Percentiles rank a stretch among this genome's conserved stretches.
Conservation (phyloP, 768 basidiomycete genomes). For the Amylocystis lapponica region DNA sequence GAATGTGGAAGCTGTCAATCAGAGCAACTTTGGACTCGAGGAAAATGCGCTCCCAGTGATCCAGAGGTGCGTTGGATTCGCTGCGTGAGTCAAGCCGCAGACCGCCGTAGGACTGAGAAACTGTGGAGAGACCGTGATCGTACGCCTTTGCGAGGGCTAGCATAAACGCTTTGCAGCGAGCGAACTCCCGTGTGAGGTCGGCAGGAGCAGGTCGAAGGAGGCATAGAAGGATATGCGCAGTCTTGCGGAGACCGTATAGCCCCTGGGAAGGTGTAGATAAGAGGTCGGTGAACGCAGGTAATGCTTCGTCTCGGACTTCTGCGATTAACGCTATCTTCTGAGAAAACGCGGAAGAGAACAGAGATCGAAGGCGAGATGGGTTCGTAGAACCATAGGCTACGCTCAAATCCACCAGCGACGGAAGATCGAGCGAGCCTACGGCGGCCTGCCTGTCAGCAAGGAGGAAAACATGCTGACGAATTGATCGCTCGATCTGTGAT, state of each 20-base stretch:
- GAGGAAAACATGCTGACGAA: slow-evolving; percentile 43
- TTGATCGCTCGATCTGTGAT: slow-evolving; percentile 37
- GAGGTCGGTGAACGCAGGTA: slow-evolving; percentile 48
- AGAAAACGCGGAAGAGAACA: slow-evolving; percentile 37
- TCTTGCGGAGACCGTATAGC: slow-evolving; percentile 61
- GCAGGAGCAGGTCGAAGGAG: slow-evolving; percentile 49
- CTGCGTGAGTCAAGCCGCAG: slow-evolving; percentile 22
- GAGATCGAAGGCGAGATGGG: slow-evolving; percentile 36
- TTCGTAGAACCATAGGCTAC: slow-evolving; percentile 47
- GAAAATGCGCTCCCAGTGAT: slow-evolving; percentile 70
- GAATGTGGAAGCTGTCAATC: slow-evolving; percentile 61
- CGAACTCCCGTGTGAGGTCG: slow-evolving; percentile 45
- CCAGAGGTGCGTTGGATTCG: slow-evolving; percentile 24
- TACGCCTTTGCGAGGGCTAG: slow-evolving; percentile 55
- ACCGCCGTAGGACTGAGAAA: slow-evolving; percentile 61
- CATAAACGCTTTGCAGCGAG: slow-evolving; percentile 45
- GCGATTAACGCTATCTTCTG: slow-evolving; percentile 29
- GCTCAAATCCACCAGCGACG: slow-evolving; percentile 56
- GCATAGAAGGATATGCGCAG: slow-evolving; percentile 47
- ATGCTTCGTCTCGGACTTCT: slow-evolving; percentile 35
- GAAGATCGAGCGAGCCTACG: slow-evolving; percentile 38
- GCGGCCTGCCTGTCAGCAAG: slow-evolving; percentile 52
- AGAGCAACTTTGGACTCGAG: slow-evolving; percentile 68
- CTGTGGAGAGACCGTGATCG: slow-evolving; percentile 46
- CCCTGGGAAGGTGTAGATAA: slow-evolving; percentile 43